A percentile compares a stretch with the other conserved stretches of the same genome.
These are phyloP conservation scores for Irpex lacteus DNA, from an alignment of 1,284 basidiomycete species.

Conservation along the genomic window DNA sequence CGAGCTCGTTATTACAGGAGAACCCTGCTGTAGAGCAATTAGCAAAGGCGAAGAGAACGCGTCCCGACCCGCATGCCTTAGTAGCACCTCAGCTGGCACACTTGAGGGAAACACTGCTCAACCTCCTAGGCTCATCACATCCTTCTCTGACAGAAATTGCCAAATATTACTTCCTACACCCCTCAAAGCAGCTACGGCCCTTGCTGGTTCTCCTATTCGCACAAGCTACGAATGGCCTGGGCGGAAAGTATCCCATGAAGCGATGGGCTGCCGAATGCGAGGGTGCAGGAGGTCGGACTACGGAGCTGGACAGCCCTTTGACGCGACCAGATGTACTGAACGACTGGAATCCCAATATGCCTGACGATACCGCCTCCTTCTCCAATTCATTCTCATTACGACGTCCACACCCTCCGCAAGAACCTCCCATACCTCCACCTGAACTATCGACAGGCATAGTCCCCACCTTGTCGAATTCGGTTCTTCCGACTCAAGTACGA, in stretches of 20 bases:
- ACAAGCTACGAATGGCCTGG: slow-evolving; percentile 86
- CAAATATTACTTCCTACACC: slow-evolving; percentile 89
- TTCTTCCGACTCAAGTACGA: slow-evolving; percentile 86
- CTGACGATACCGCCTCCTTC: slow-evolving; percentile 63
- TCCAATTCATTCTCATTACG: slow-evolving; percentile 41
- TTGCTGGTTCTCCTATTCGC: slow-evolving; percentile 89
- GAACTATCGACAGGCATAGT: slow-evolving; percentile 22
- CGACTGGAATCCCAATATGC: slow-evolving; percentile 83
- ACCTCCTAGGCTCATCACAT: slow-evolving; percentile 86
- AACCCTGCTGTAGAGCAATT: slow-evolving; percentile 15
- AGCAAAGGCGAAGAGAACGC: slow-evolving; percentile 17
- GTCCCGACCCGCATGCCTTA: slow-evolving; percentile 63
- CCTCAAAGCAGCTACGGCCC: slow-evolving; percentile 90
- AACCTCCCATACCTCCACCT: slow-evolving; percentile 35
- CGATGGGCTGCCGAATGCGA: slow-evolving; percentile 43
- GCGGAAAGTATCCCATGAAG: slow-evolving; percentile 49
- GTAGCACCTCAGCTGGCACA: slow-evolving; percentile 74
- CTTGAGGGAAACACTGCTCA: slow-evolving; percentile 74
- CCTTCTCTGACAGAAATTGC: slow-evolving; percentile 86
- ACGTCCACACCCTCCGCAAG: slow-evolving; percentile 38
- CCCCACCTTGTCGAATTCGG: slow-evolving; percentile 32
- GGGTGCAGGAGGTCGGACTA: slow-evolving; percentile 37
- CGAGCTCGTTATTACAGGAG: slow-evolving; percentile 10
- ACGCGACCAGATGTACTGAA: slow-evolving; percentile 75
- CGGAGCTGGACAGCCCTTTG: slow-evolving; percentile 69